Percentiles rank a stretch among this genome's conserved stretches.
Evolutionary conservation across 495 filamentous ascomycete species (phyloP).

Genomic region (Rhizodiscina lignyota): DNA sequence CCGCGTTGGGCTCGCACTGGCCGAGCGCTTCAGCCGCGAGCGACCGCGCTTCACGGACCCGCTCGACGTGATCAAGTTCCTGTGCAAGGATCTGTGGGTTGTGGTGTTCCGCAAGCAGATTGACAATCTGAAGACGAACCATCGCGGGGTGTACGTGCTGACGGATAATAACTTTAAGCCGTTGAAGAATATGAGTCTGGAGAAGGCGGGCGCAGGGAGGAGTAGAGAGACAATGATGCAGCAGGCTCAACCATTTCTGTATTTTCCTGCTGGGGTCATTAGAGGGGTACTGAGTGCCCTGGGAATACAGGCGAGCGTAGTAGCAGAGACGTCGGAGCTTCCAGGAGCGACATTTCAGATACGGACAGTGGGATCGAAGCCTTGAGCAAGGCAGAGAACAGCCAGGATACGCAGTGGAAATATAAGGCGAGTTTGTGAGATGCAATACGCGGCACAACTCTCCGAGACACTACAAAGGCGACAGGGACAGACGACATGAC

Average conservation of each 20-base stretch:
- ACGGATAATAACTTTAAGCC: slow-evolving; percentile 89
- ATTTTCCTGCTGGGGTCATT: slow-evolving; percentile 86
- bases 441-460: too few relatives aligned
- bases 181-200: slow-evolving; percentile 70
- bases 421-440: too few relatives aligned
- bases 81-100: slow-evolving; percentile 95
- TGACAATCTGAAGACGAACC: slow-evolving; percentile 97
- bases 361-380: slow-evolving; percentile 54
- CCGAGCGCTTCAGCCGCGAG: slow-evolving; percentile 84
- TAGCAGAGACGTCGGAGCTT: slow-evolving; percentile 72
- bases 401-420: too few relatives aligned
- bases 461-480: too few relatives aligned
- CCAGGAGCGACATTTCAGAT: slow-evolving; percentile 92
- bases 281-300: slow-evolving; percentile 75
- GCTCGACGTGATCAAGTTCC: slow-evolving; percentile 63
- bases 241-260: slow-evolving; percentile 79
- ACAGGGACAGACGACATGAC: too few relatives aligned
- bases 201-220: slow-evolving; percentile 39
- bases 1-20: slow-evolving; percentile 80
- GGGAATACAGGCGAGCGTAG: slow-evolving; percentile 80
- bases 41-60: slow-evolving; percentile 41
- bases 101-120: slow-evolving; percentile 91
- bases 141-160: slow-evolving; percentile 87
- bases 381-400: slow-evolving; percentile 12
- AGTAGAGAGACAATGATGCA: too few relatives aligned